Base-by-base conservation (phyloP, 139 green algal genomes). In the Tetradesmus lagerheimii region DNA sequence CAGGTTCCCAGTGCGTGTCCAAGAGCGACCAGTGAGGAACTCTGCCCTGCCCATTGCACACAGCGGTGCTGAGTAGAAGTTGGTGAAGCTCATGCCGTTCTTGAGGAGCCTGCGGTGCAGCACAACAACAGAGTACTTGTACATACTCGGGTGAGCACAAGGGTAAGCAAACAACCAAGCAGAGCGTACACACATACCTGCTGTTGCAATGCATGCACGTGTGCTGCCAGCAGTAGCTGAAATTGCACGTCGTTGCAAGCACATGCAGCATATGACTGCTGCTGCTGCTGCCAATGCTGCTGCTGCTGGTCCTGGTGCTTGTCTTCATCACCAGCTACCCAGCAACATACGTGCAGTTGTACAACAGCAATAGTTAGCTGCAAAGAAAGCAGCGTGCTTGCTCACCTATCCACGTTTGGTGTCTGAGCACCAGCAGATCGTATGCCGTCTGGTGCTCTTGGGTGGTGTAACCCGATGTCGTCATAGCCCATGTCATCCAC, bases 401-500 rank as follows among this genome's bases (percentile, higher is more conserved):
- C 57, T 71, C 15, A 71, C 38, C 15, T 53, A 20, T 85, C 79
- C 6, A 85, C 5, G 11, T 85, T 85, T 37, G 79, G 79, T 39
- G 75, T 81, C 14, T 41, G 34, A 9, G 35, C 35, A n/a, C 35
- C 34, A 39, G 35, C 35, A 41, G 75, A 41, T 15, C 35, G 75
- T 23, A 71, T 23, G 23, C 57, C 57, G 16, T 71, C 57, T 9
- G 57, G 57, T 8, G 57, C 57, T 8, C 57, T 71, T n/a, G 57
- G 57, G 57, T 71, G 57, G 75, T 81, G 75, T 27, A 81, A 47
- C 35, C 35, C 75, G 18, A 45, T 81, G 35, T 81, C 75, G 35
- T 81, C 75, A 81, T 47, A 81, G 75, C 75, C 75, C 34, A 81
- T 39, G 35, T 81, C 75, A 81, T 81, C 75, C 16, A 41, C 75